A percentile compares a stretch with the other conserved stretches of the same genome.
phyloP scores from a whole-genome alignment of 306 rosid genomes.

The Pyrus bretschneideri region DNA sequence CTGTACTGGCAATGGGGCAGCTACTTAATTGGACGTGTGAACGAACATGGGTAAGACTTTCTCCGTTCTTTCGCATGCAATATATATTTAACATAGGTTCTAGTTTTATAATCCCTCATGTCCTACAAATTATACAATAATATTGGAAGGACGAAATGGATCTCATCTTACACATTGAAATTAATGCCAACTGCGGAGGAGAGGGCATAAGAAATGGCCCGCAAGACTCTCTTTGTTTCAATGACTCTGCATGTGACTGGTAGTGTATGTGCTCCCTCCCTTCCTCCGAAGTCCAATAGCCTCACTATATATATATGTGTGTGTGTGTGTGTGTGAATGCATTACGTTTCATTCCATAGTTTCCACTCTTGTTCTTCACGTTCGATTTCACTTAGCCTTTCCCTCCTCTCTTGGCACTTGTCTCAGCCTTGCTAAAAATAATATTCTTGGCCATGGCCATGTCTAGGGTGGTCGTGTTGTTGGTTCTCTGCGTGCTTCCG shows the following conservation, averaged over 20 bases:
- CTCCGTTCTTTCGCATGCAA: too few relatives aligned
- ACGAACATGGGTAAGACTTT: too few relatives aligned
- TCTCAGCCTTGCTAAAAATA: not conserved
- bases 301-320: too few relatives aligned
- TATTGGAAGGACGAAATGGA: not conserved
- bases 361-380: not conserved
- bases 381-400: too few relatives aligned
- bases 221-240: conserved; percentile 2
- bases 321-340: not conserved
- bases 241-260: not conserved
- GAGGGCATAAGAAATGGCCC: not conserved
- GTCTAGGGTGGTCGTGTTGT: conserved; percentile 16
- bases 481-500: conserved; percentile 25
- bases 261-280: too few relatives aligned
- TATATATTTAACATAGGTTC: too few relatives aligned
- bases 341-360: not conserved
- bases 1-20: too few relatives aligned
- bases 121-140: not conserved
- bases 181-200: not conserved
- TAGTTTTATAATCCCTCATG: not conserved
- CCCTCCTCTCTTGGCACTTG: too few relatives aligned
- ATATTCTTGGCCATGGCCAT: not conserved
- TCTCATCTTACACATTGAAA: not conserved
- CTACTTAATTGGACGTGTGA: too few relatives aligned
- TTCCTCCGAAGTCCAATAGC: too few relatives aligned